phyloP scores from a whole-genome alignment of 169 alveolate genomes.

The Plasmodium knowlesi region DNA sequence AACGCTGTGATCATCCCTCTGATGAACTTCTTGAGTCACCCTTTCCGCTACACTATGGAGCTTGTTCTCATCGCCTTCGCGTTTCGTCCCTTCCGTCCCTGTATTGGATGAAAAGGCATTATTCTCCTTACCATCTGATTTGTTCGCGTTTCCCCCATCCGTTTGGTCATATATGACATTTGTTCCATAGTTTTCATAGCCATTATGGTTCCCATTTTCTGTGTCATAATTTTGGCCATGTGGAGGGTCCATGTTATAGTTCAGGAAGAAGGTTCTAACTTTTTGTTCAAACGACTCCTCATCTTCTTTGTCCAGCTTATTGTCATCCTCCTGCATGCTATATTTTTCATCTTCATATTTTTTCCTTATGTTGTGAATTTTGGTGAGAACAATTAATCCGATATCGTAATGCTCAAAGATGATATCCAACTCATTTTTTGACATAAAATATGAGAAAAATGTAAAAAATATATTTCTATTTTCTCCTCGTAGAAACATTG shows the following conservation, averaged over 20 bases:
- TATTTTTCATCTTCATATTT: conserved; percentile 62
- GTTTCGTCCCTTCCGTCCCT: not conserved
- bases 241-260: conserved; percentile 39
- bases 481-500: conserved; percentile 70
- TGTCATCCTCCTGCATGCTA: conserved; percentile 11
- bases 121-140: not conserved
- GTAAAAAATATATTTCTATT: conserved; percentile 51
- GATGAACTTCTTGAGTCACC: not conserved
- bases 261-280: conserved; percentile 29
- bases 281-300: conserved; percentile 31
- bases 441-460: conserved; percentile 70
- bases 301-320: conserved; percentile 44
- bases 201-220: not conserved
- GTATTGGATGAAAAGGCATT: not conserved
- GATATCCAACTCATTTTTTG: conserved; percentile 58
- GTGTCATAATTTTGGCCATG: not conserved
- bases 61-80: not conserved
- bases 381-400: conserved; percentile 66
- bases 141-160: not conserved
- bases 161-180: conserved; percentile 6
- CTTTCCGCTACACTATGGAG: not conserved
- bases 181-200: conserved; percentile 6
- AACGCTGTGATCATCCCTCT: not conserved
- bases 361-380: conserved; percentile 64
- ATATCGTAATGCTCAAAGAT: conserved; percentile 65